These are phyloP conservation scores for Cladosporium sp. DNA, from an alignment of 2,329 filamentous ascomycete genomes.

Conservation along the genomic window DNA sequence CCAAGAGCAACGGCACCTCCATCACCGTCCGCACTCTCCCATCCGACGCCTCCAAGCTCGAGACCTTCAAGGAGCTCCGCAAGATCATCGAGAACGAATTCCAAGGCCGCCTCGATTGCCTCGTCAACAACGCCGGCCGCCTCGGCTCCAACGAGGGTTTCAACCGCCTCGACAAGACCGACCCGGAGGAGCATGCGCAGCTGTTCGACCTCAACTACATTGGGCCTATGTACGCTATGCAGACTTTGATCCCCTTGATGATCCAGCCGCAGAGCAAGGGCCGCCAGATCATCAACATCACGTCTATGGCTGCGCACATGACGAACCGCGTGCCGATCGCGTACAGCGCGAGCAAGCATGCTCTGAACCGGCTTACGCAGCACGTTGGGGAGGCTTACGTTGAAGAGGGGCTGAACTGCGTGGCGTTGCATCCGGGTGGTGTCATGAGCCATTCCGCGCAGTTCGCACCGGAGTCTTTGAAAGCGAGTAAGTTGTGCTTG, in stretches of 20 bases:
- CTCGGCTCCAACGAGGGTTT: conserved; percentile 8
- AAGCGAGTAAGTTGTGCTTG: background rate
- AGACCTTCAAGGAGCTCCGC: conserved; percentile 6
- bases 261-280: background rate
- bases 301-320: conserved; percentile 14
- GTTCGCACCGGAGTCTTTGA: conserved; percentile 4
- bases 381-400: conserved; percentile 12
- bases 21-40: conserved; percentile 1
- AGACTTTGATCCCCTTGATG: conserved; percentile 4
- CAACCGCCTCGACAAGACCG: conserved; percentile 1
- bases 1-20: background rate
- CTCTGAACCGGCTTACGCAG: conserved; percentile 15
- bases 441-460: conserved; percentile 10
- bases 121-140: conserved; percentile 15
- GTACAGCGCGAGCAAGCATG: conserved; percentile 14
- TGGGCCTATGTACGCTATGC: conserved; percentile 6
- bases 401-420: conserved; percentile 11
- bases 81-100: conserved; percentile 11
- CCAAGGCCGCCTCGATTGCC: background rate
- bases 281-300: conserved; percentile 14
- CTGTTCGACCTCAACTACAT: conserved; percentile 8
- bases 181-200: conserved; percentile 2
- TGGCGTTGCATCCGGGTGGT: conserved; percentile 15
- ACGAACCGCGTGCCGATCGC: conserved; percentile 13
- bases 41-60: conserved; percentile 9